These are phyloP conservation scores for Lithospermum erythrorhizon DNA, from an alignment of 257 asterid genomes.

Conservation along the genomic window DNA sequence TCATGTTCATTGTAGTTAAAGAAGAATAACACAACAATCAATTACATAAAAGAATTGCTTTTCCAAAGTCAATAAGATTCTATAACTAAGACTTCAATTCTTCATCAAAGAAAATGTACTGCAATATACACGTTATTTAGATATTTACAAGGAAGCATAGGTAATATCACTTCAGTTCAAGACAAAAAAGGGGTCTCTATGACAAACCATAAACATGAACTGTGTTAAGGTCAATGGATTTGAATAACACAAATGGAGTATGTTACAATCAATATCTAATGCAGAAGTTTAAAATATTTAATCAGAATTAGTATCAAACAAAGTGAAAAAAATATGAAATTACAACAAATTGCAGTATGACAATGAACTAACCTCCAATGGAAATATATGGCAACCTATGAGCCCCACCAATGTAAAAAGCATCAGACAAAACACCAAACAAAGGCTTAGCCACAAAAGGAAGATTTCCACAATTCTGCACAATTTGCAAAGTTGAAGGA, in stretches of 20 bases:
- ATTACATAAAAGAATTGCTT: not conserved
- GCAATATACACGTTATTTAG: not conserved
- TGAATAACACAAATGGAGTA: too few relatives aligned
- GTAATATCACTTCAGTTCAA: too few relatives aligned
- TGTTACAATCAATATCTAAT: too few relatives aligned
- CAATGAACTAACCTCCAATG: conserved; percentile 50
- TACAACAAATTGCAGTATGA: not conserved
- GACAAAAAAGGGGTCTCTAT: too few relatives aligned
- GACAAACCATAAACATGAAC: too few relatives aligned
- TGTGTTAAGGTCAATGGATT: too few relatives aligned
- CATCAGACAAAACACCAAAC: conserved; percentile 84
- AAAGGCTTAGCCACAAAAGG: conserved; percentile 92
- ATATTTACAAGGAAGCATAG: too few relatives aligned
- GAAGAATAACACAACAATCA: not conserved
- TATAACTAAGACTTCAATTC: not conserved
- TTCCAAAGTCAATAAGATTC: not conserved
- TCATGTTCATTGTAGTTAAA: not conserved
- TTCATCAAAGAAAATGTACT: not conserved
- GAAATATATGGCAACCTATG: conserved; percentile 76
- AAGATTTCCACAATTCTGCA: conserved; percentile 54
- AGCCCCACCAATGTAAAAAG: conserved; percentile 66
- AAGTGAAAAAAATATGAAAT: not conserved
- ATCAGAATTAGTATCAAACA: too few relatives aligned
- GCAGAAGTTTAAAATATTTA: too few relatives aligned
- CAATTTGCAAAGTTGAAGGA: conserved; percentile 75